Conservation (phyloP, 2,329 filamentous ascomycete genomes). For the Huntiella moniliformis region DNA sequence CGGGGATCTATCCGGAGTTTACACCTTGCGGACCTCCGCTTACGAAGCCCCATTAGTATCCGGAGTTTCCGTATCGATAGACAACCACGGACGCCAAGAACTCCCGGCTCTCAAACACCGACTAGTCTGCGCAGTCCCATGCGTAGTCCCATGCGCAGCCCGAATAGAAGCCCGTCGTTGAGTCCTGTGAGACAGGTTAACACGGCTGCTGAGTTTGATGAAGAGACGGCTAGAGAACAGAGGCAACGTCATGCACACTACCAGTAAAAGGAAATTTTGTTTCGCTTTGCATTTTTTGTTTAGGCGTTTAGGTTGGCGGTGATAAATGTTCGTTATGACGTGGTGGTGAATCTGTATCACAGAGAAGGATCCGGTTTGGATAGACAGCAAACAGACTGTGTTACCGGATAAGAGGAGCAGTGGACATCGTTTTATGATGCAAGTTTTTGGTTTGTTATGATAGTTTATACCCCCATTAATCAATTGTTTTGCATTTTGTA, state of each 20-base stretch:
- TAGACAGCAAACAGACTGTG: slow-evolving; percentile 3
- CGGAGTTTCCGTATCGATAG: slow-evolving; percentile 5
- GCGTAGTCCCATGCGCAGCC: not conserved
- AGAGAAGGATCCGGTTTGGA: not conserved
- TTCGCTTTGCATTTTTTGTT: too few relatives aligned
- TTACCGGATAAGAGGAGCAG: not conserved
- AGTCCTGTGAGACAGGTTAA: not conserved
- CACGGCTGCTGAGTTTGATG: not conserved
- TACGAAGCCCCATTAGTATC: slow-evolving; percentile 9
- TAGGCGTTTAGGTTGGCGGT: not conserved
- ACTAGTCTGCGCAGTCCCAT: slow-evolving; percentile 5
- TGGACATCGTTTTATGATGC: too few relatives aligned
- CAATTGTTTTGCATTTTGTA: too few relatives aligned
- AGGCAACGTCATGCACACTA: too few relatives aligned
- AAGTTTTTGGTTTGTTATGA: too few relatives aligned
- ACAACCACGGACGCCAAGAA: slow-evolving; percentile 1
- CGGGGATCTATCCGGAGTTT: slow-evolving; percentile 1
- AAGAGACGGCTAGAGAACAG: not conserved
- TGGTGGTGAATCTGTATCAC: not conserved
- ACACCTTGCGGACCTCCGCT: not conserved
- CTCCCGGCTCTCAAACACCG: slow-evolving; percentile 4
- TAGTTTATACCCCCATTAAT: too few relatives aligned
- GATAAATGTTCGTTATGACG: not conserved
- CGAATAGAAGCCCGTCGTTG: not conserved
- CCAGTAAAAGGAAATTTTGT: too few relatives aligned